Base-by-base conservation (phyloP, 2,329 filamentous ascomycete genomes). In the Ceratocystis papillata region DNA sequence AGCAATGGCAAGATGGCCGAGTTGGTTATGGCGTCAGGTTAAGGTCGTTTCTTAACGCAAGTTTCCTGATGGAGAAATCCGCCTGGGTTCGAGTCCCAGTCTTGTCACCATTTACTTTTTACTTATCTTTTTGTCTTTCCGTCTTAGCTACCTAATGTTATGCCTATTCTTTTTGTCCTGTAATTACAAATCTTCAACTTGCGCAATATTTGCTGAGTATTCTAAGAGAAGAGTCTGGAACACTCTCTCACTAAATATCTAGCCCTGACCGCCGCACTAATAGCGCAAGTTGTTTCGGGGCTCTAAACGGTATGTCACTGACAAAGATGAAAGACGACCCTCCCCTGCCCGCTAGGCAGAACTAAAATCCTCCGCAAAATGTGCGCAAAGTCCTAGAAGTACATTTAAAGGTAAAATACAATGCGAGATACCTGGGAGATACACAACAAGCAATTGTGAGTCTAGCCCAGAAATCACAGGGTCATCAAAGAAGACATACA, bases 11-110 rank as follows among this genome's bases (percentile, higher is more conserved):
- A 73, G 72, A 74, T 74, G 73, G 73, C 73, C 72, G 72, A 74
- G 72, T 73, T 74, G 72, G 72, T 74, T 72, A 73, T 73, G 72
- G 72, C 72, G 73, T 71, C 71, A 73, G 73, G 72, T 73, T 74
- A 73, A 73, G 73, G 73, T 72, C 67, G 60, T 68, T 68, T 61
- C 67, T 66, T 68, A 64, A 65, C 67, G 63, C 63, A 67, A 68
- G 64, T 68, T 63, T 68, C 63, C 59, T 65, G 63, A 68, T 68
- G 66, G 59, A 67, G 66, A 65, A 65, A 68, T 68, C 64, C 59
- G 67, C 67, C 60, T 65, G 63, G 67, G 67, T 65, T 68, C 63
- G 67, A 63, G 63, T 68, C 63, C 67, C 63, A 68, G 67, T 68
- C 63, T 68, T 68, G 66, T 65, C 66, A 67, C 8, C 20, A 53